Conservation (phyloP, 805 yeast genomes). For the Lipomyces chichibuensis region DNA sequence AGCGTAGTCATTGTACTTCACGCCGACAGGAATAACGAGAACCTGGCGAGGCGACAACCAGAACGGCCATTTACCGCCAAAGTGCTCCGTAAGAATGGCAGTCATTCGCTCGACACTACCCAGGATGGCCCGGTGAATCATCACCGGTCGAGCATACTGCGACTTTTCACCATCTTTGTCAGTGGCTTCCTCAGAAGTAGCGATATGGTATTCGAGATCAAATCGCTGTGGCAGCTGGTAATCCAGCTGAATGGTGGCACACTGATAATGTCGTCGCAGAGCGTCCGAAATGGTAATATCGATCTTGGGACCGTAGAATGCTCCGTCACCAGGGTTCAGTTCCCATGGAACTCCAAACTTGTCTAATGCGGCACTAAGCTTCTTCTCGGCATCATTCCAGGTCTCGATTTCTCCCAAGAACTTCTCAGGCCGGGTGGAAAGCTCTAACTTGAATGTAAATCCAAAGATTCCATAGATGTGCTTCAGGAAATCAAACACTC, state of each 20-base stretch:
- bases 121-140: slow-evolving; percentile 98
- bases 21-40: slow-evolving; percentile 95
- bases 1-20: slow-evolving; percentile 88
- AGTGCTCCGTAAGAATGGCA: slow-evolving; percentile 96
- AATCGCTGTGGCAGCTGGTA: slow-evolving; percentile 91
- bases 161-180: slow-evolving; percentile 40
- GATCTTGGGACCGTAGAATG: slow-evolving; percentile 67
- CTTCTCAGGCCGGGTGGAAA: slow-evolving; percentile 84
- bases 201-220: slow-evolving; percentile 60
- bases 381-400: slow-evolving; percentile 82
- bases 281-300: slow-evolving; percentile 84
- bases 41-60: slow-evolving; percentile 99
- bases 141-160: slow-evolving; percentile 83
- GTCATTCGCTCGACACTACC: slow-evolving; percentile 99
- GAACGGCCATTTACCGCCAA: slow-evolving; percentile 99
- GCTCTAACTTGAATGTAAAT: slow-evolving; percentile 61
- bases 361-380: slow-evolving; percentile 63
- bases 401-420: slow-evolving; percentile 74
- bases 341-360: slow-evolving; percentile 63
- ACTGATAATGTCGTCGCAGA: slow-evolving; percentile 80
- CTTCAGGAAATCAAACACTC: slow-evolving; percentile 72
- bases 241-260: slow-evolving; percentile 93
- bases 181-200: slow-evolving; percentile 40
- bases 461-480: slow-evolving; percentile 74
- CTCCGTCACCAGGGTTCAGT: slow-evolving; percentile 92